Conservation (phyloP, 2,329 filamentous ascomycete species). For the Hypoxylon sp. region DNA sequence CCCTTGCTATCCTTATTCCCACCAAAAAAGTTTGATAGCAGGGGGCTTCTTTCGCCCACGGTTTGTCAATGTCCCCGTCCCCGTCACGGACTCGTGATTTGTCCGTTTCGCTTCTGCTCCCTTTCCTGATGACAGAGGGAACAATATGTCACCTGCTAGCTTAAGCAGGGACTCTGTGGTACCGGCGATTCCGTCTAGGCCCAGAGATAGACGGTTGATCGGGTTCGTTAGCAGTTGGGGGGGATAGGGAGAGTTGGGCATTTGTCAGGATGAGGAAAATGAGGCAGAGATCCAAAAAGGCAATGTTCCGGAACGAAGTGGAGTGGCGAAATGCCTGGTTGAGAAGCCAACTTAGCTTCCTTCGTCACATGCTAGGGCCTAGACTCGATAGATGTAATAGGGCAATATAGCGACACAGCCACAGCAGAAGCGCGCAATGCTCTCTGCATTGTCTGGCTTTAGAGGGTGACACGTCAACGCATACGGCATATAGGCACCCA, state of each 20-base stretch:
- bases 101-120: constrained; percentile 26
- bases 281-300: constrained; percentile 44
- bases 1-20: constrained; percentile 26
- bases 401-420: constrained; percentile 43
- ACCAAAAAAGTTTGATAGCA: constrained; percentile 11
- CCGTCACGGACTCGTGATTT: constrained; percentile 39
- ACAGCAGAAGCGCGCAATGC: constrained; percentile 37
- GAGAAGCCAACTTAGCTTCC: constrained; percentile 24
- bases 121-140: constrained; percentile 10
- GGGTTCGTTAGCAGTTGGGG: constrained; percentile 30
- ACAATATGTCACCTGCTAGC: constrained; percentile 25
- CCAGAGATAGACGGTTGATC: constrained; percentile 30
- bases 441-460: constrained; percentile 42
- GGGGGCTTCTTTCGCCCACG: constrained; percentile 28
- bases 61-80: constrained; percentile 30
- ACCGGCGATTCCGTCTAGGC: constrained; percentile 33
- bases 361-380: constrained; percentile 43
- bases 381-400: constrained; percentile 32
- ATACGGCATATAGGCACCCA: constrained; percentile 43
- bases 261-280: constrained; percentile 41
- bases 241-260: constrained; percentile 36
- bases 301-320: constrained; percentile 52
- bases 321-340: constrained; percentile 42
- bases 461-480: constrained; percentile 52
- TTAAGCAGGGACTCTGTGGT: constrained; percentile 23